Evolutionary conservation across 129 eudicot genomes (phyloP), one percentile per base, ranked within the genome.

Genomic region (Deinandra increscens): DNA sequence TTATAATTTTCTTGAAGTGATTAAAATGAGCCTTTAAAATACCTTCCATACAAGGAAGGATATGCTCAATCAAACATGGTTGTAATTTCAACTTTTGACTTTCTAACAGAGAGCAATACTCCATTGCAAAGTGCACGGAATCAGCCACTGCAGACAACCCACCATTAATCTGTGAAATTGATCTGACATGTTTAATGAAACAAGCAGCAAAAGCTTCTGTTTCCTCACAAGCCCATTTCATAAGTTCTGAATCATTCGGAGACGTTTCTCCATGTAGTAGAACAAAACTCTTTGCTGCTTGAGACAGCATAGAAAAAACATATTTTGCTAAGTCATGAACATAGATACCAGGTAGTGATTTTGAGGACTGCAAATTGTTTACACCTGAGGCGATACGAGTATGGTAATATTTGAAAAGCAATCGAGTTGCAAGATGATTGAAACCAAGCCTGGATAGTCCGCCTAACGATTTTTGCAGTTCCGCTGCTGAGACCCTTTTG

Each of bases 361-460:
- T 51, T 69, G 90, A 61, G 50, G 77, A 76, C 38, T 84, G 83
- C 42, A 89, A 34, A 37, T 78, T 59, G 38, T 58, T 70, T 45
- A 78, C 78, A 46, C 89, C 81, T 10, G 80, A 74, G 7, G 72
- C 67, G 66, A 89, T 86, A 3, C 86, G 85, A 14, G 43, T 48
- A 68, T 81, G 84, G 72, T 86, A 89, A 62, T 86, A 84, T 37
- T 82, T 80, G 19, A 89, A 78, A 66, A 89, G 44, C 55, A 89
- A 78, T 14, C 81, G 79, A n/a, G 84, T 84, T 33, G 90, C 88
- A 66, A 80, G 85, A 54, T 82, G 71, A 73, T 59, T 77, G 14
- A 84, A 77, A 38, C 88, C 90, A 33, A 89, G 90, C 64, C 81
- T 67, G 70, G 90, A 78, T 59, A 89, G 85, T 75, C 96, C 90